Evolutionary conservation across 768 basidiomycete genomes (phyloP), one percentile per base, ranked within the genome.

Genomic region (Omphalotus guepiniiformis): DNA sequence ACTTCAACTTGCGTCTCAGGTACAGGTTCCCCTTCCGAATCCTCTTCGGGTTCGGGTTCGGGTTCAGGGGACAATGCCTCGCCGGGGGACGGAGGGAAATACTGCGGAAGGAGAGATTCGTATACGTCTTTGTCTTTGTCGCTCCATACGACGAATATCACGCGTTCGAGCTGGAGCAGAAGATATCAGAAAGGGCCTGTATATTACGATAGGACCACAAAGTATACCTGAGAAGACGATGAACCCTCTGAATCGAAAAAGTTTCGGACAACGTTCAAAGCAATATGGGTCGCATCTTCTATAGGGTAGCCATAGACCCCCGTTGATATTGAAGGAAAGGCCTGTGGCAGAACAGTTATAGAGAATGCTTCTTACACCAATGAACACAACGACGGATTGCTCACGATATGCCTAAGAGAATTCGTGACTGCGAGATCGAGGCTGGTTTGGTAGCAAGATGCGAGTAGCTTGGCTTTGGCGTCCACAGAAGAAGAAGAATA

Each of bases 301-400:
- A 88, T 80, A 1, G 89, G 90, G 63, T 91, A 92, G 2, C 83
- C 76, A 51, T 88, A 93, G 13, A 88, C 69, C 11, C 78, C 90
- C 0, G 88, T 90, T 3, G 89, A 91, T 42, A 93, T 79, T 4
- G 80, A 83, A 4, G 85, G 84, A 54, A 92, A 90, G 3, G 88
- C 88, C 90, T 91, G 40, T n/a, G n/a, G n/a, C n/a, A 22, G 27
- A 30, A 27, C 15, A 34, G 25, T 25, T 18, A 23, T 22, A 49
- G 16, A 12, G 29, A 6, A 39, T 23, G 25, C 36, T 5, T 26
- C 22, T 40, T 21, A 53, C 19, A 29, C 34, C 23, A 27, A 28
- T 2, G 40, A 25, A 39, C 12, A 51, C 36, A 16, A 19, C 28
- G 18, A 29, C 18, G 6, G 18, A 22, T 6, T n/a, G 65, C 79